phyloP scores from a whole-genome alignment of 1,139 yeast genomes.

The Magnusiomyces magnusii region DNA sequence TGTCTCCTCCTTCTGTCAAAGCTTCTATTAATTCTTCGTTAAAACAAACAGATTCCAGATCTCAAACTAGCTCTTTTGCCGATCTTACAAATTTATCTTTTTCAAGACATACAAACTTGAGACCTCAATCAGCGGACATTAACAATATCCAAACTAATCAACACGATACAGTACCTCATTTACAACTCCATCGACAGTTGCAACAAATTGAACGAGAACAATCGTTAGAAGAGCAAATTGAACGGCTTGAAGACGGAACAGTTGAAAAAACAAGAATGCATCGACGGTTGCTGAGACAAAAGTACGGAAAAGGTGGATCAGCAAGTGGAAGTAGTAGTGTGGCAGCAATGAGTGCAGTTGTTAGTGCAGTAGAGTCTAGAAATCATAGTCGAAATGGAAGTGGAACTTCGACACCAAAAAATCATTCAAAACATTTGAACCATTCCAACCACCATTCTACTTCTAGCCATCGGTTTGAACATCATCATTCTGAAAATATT shows the following conservation, averaged over 20 bases:
- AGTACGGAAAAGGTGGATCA: background rate
- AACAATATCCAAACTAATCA: background rate
- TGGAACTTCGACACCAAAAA: background rate
- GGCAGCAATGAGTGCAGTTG: background rate
- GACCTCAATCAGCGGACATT: background rate
- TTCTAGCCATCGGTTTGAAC: background rate
- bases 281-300: background rate
- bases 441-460: background rate
- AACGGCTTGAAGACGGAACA: background rate
- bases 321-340: background rate
- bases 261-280: background rate
- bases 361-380: background rate
- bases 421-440: background rate
- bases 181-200: background rate
- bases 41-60: background rate
- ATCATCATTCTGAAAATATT: background rate
- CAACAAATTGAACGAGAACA: slow-evolving; percentile 2
- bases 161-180: background rate
- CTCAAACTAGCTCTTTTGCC: background rate
- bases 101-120: background rate
- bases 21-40: too few species aligned
- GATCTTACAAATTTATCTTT: background rate
- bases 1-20: background rate
- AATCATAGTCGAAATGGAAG: background rate
- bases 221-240: background rate